Conservation (phyloP, 2,329 filamentous ascomycete genomes). For the Aciculosporium take region DNA sequence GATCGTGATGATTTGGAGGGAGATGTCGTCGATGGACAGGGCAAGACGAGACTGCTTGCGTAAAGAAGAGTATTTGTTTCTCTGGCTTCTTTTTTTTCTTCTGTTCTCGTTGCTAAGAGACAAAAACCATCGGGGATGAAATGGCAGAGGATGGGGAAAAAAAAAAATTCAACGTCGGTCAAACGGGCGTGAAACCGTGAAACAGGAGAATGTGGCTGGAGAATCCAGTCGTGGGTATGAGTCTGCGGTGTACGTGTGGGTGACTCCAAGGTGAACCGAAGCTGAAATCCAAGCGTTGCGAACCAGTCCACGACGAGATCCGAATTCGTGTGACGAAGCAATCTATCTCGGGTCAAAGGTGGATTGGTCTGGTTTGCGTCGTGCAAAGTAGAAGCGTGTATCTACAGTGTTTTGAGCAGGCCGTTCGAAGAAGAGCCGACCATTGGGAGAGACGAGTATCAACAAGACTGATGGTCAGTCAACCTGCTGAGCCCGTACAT, state of each 20-base stretch:
- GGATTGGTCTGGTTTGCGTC: neutral
- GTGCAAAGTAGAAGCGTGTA: constrained; percentile 3
- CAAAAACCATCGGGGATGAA: neutral
- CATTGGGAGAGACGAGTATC: no score
- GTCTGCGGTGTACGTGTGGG: constrained; percentile 3
- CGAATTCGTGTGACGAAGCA: neutral
- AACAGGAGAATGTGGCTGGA: constrained; percentile 1
- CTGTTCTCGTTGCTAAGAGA: neutral
- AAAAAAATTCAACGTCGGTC: neutral
- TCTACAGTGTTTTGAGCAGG: no score
- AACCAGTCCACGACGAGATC: constrained; percentile 1
- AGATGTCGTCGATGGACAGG: neutral
- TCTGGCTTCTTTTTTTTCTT: no score
- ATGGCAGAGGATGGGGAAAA: neutral
- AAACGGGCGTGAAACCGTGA: neutral
- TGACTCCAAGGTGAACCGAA: constrained; percentile 10
- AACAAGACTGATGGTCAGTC: no score
- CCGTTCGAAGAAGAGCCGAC: no score
- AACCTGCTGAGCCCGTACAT: neutral
- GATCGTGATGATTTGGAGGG: neutral
- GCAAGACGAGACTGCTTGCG: neutral
- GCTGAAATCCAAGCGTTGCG: constrained; percentile 4
- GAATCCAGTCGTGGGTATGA: constrained; percentile 1
- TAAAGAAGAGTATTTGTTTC: neutral
- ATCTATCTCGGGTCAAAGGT: constrained; percentile 1